phyloP scores from a whole-genome alignment of 1,284 basidiomycete species.

The Flammula alnicola region DNA sequence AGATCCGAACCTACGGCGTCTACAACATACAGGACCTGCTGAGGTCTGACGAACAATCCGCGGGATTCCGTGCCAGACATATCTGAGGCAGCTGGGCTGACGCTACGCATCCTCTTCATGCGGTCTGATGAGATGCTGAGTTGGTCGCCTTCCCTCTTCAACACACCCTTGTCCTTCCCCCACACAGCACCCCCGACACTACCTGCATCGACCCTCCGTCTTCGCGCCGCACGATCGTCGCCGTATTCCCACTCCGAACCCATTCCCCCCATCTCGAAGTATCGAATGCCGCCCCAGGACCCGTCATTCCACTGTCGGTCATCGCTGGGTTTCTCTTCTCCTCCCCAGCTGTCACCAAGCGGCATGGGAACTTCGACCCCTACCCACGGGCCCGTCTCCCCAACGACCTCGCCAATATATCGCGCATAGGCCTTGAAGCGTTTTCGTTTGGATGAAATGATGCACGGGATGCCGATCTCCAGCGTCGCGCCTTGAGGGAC shows the following conservation, averaged over 20 bases:
- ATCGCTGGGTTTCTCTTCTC: constrained; percentile 34
- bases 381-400: constrained; percentile 86
- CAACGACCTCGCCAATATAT: constrained; percentile 85
- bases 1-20: constrained; percentile 62
- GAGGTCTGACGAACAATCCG: constrained; percentile 78
- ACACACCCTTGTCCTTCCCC: constrained; percentile 28
- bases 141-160: constrained; percentile 73
- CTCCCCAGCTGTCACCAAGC: constrained; percentile 49
- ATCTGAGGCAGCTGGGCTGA: constrained; percentile 71
- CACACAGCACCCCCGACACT: constrained; percentile 36
- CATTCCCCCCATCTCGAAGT: constrained; percentile 70
- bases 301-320: constrained; percentile 84
- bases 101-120: constrained; percentile 71
- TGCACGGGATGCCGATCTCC: constrained; percentile 90
- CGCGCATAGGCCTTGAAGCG: constrained; percentile 87
- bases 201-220: constrained; percentile 53
- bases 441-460: constrained; percentile 81
- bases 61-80: constrained; percentile 64
- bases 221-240: constrained; percentile 45
- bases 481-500: constrained; percentile 70
- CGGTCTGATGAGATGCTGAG: constrained; percentile 54
- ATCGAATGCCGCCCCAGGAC: constrained; percentile 75
- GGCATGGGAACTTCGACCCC: constrained; percentile 86
- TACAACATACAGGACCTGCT: constrained; percentile 82
- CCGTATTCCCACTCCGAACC: constrained; percentile 62